These are phyloP conservation scores for Prunus mira DNA, from an alignment of 306 rosid genomes.

Conservation along the genomic window DNA sequence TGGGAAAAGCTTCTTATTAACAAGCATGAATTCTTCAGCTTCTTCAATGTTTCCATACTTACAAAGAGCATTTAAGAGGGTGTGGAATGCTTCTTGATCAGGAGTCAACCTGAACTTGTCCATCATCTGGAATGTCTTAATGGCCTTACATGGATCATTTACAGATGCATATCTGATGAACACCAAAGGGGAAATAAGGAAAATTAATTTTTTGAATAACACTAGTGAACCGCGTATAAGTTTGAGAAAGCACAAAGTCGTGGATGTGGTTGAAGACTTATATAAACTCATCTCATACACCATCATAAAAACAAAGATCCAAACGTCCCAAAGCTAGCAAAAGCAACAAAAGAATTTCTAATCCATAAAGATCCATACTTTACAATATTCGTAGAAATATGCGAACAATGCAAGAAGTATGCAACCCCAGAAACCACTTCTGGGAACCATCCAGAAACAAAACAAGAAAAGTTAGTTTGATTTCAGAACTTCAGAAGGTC, in stretches of 20 bases:
- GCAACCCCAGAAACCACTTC: too few relatives aligned
- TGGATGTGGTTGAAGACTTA: not conserved
- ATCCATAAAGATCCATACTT: not conserved
- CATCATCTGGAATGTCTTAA: constrained; percentile 74
- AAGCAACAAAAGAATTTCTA: too few relatives aligned
- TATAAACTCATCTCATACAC: not conserved
- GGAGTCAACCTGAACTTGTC: constrained; percentile 72
- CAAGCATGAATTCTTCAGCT: constrained; percentile 90
- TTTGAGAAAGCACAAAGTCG: not conserved
- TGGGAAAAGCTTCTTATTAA: constrained; percentile 72
- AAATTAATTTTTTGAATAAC: not conserved
- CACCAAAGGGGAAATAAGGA: constrained; percentile 10
- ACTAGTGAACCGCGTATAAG: not conserved
- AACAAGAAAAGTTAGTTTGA: not conserved
- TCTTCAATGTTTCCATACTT: constrained; percentile 69
- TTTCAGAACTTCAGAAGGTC: not conserved
- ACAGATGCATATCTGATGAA: constrained; percentile 69
- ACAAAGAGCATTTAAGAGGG: constrained; percentile 65
- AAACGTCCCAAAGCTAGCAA: not conserved
- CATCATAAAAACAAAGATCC: not conserved
- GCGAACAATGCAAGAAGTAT: too few relatives aligned
- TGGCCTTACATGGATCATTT: constrained; percentile 49
- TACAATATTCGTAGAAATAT: too few relatives aligned
- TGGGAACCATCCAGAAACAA: too few relatives aligned
- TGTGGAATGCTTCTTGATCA: constrained; percentile 61